phyloP scores from a whole-genome alignment of 176 grass and related monocot genomes.

The Pontederia paniculata region DNA sequence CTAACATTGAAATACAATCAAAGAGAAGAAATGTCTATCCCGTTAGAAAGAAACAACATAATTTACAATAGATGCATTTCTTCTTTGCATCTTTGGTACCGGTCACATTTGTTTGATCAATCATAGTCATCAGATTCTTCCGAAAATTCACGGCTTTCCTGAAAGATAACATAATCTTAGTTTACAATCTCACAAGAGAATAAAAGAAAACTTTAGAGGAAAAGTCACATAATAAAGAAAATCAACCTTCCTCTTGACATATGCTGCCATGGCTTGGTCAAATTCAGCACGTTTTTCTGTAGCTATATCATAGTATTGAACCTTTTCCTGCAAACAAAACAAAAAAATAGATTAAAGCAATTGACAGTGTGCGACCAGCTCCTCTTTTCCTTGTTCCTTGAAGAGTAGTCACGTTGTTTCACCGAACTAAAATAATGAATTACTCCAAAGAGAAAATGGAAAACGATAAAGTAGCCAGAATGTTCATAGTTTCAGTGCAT shows the following conservation, averaged over 20 bases:
- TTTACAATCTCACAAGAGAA: background rate
- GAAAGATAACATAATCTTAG: constrained; percentile 15
- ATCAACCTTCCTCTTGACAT: constrained; percentile 69
- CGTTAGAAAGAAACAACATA: background rate
- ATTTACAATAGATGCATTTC: background rate
- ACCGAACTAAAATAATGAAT: no score
- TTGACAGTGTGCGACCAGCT: background rate
- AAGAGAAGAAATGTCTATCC: background rate
- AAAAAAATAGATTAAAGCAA: constrained; percentile 2
- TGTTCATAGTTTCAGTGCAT: no score
- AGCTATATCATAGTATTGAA: constrained; percentile 82
- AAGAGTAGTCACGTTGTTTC: no score
- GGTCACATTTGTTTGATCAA: background rate
- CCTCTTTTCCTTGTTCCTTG: no score
- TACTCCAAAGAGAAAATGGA: no score
- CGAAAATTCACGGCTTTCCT: constrained; percentile 36
- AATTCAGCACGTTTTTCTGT: constrained; percentile 74
- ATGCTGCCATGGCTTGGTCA: constrained; percentile 63
- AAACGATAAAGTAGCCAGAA: no score
- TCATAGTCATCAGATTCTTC: constrained; percentile 33
- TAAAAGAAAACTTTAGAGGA: background rate
- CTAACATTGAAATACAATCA: background rate
- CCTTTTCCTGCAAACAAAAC: constrained; percentile 52
- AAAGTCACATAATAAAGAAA: background rate
- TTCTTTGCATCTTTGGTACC: background rate